These are phyloP conservation scores for Pichia sp. DNA, from an alignment of 1,139 yeast species.

Conservation along the genomic window DNA sequence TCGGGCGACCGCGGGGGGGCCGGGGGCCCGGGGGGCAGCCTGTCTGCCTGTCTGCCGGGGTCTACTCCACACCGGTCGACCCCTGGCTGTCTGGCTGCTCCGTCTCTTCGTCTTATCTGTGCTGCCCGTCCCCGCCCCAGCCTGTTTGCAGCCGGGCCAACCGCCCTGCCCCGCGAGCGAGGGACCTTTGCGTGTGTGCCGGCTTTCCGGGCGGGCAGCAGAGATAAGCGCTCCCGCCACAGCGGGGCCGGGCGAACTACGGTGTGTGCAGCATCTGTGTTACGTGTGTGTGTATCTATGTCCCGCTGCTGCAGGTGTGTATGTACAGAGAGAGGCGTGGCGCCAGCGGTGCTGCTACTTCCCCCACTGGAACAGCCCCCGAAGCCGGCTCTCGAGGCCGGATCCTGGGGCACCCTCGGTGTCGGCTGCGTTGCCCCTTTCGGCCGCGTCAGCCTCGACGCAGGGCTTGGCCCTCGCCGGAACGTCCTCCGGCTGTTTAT, in stretches of 20 bases:
- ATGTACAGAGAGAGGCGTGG: too few species aligned
- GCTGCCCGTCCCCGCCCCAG: too few species aligned
- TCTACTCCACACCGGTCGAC: not conserved
- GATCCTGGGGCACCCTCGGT: not conserved
- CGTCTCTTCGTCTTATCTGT: not conserved
- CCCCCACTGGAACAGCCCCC: constrained; percentile 5
- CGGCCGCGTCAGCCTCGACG: not conserved
- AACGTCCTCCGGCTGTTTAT: not conserved
- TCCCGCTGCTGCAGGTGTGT: too few species aligned
- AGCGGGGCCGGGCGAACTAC: too few species aligned
- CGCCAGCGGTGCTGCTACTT: not conserved
- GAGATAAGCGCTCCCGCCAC: not conserved
- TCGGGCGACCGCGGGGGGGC: not conserved
- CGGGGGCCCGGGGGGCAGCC: not conserved
- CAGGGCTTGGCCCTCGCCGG: not conserved
- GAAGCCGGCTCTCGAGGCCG: constrained; percentile 1
- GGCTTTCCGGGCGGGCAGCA: not conserved
- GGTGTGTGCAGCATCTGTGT: too few species aligned
- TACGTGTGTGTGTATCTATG: too few species aligned
- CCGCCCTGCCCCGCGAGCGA: too few species aligned
- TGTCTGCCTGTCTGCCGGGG: too few species aligned
- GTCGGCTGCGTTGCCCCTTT: not conserved
- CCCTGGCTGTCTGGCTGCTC: not conserved
- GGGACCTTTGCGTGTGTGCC: not conserved
- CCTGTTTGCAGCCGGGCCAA: too few species aligned